Conservation (phyloP, 805 yeast species). For the Yarrowia yakushimensis region DNA sequence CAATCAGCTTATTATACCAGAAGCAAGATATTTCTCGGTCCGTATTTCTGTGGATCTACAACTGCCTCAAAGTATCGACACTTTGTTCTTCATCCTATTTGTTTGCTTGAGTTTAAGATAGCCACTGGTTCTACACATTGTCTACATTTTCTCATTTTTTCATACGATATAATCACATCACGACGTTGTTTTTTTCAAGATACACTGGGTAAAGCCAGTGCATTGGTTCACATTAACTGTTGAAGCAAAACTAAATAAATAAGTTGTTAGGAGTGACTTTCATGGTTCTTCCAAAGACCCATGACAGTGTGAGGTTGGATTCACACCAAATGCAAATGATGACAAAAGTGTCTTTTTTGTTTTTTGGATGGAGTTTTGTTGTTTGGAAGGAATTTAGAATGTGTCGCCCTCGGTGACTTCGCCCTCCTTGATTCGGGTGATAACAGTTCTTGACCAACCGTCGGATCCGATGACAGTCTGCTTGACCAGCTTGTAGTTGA, state of each 20-base stretch:
- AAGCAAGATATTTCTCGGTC: not conserved
- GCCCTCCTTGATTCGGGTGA: constrained; percentile 11
- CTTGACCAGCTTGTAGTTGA: constrained; percentile 8
- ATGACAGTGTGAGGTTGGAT: constrained; percentile 24
- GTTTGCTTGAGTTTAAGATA: not conserved
- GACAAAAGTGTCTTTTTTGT: not conserved
- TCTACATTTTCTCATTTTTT: no score
- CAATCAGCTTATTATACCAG: no score
- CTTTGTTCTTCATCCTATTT: no score
- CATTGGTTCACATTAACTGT: constrained; percentile 18
- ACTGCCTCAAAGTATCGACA: not conserved
- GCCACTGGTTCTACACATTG: not conserved
- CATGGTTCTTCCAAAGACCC: not conserved
- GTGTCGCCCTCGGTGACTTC: not conserved
- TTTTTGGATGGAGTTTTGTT: not conserved
- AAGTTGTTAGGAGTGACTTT: constrained; percentile 22
- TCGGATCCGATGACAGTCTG: constrained; percentile 22
- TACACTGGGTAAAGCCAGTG: not conserved
- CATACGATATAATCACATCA: no score
- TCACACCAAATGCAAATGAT: constrained; percentile 21
- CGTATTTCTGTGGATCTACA: not conserved
- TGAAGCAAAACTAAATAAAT: constrained; percentile 24
- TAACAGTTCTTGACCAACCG: constrained; percentile 23
- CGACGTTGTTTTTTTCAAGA: not conserved
- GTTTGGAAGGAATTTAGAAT: not conserved